Base-by-base conservation (phyloP, 2,329 filamentous ascomycete species). In the Epichloe scottii region DNA sequence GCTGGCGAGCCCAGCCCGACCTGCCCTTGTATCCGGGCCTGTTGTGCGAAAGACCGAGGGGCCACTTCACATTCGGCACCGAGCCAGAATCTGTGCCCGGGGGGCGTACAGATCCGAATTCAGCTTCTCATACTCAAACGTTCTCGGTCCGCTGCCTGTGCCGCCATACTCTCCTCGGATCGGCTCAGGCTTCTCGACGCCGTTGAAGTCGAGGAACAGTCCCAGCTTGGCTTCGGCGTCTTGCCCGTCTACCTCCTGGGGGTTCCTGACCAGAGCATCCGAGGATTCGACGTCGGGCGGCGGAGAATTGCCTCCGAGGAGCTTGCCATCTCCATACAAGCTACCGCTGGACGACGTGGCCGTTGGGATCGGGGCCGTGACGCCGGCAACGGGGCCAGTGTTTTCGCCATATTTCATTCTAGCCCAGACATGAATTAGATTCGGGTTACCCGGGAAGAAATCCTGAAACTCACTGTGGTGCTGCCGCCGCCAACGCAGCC, bases 61-160 rank as follows among this genome's bases (percentile, higher is more conserved):
- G 75, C 77, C 78, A 81, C 62, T 72, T 68, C 2, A 70, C 68
- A 44, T 76, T 69, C 4, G 68, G 62, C 1, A 75, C 63, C 57
- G 71, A 55, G 53, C 77, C 71, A 53, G 66, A 58, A 56, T 81
- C 78, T 1, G 76, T 78, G 0, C 67, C 71, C 0, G 78, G 78
- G 77, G 74, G 1, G 76, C 76, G 39, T 71, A 72, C 15, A 73
- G 63, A 55, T 81, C 77, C 5, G 75, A 73, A 55, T 80, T 78
- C 19, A 76, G 64, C 54, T 68, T 73, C 57, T 80, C 73, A 48
- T 79, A 75, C 39, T 66, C 65, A 43, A 69, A 68, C 2, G 72
- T 66, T 61, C 73, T 68, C 48, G 76, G 75, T 2, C 77, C 77
- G 6, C 76, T 71, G 56, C 79, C 75, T 1, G 72, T 75, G 2